Conservation (phyloP, 2,329 filamentous ascomycete species). For the Sclerotinia nivalis region DNA sequence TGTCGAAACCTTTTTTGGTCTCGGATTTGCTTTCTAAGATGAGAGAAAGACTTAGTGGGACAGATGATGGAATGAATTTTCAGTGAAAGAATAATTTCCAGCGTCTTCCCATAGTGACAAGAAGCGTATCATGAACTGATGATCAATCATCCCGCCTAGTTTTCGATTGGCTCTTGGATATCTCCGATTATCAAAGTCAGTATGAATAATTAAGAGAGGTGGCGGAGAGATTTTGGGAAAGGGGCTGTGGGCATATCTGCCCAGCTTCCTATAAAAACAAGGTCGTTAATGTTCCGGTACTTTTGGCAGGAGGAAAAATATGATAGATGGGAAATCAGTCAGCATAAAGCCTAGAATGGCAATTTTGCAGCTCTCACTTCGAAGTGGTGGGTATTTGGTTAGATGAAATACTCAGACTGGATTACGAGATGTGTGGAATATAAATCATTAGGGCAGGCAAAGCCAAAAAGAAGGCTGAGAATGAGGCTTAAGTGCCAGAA, state of each 20-base stretch:
- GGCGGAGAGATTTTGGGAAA: neutral
- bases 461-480: neutral
- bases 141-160: neutral
- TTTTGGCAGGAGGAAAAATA: neutral
- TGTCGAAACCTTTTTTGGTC: constrained; percentile 36
- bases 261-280: neutral
- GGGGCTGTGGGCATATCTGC: neutral
- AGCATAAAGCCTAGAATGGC: neutral
- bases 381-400: neutral
- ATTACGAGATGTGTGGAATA: neutral
- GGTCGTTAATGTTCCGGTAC: neutral
- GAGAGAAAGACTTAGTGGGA: constrained; percentile 28
- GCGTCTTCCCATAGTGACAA: neutral
- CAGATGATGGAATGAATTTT: neutral
- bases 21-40: constrained; percentile 31
- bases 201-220: too few relatives aligned
- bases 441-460: neutral
- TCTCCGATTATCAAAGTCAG: neutral
- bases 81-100: neutral
- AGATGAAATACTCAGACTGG: neutral
- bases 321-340: neutral
- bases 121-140: neutral
- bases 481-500: neutral
- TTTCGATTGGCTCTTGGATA: neutral
- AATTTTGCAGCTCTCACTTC: too few relatives aligned